Evolutionary conservation across 345 rosid genomes (phyloP).

Genomic region (Salix purpurea): DNA sequence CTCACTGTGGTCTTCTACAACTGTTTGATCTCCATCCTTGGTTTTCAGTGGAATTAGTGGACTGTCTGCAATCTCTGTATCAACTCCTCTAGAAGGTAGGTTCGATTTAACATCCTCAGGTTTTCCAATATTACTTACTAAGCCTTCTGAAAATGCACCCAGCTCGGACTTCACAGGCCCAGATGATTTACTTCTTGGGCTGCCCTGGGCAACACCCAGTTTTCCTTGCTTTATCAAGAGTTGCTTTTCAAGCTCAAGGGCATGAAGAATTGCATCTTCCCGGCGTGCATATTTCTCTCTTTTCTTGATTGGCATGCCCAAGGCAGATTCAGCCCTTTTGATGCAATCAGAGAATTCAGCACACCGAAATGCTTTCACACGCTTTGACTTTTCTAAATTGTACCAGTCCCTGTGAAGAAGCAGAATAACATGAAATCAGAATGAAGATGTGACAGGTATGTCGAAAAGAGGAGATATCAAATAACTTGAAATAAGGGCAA

Average conservation of each 20-base stretch:
- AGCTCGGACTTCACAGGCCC: conserved; percentile 38
- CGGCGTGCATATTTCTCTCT: conserved; percentile 99
- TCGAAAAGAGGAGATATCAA: background rate
- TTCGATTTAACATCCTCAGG: conserved; percentile 29
- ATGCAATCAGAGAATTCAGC: conserved; percentile 97
- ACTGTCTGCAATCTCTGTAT: conserved; percentile 27
- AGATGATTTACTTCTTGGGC: conserved; percentile 33
- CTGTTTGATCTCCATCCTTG: conserved; percentile 26
- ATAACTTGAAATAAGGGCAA: background rate
- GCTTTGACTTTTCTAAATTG: conserved; percentile 95
- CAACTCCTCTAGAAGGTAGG: conserved; percentile 28
- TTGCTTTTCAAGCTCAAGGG: conserved; percentile 92
- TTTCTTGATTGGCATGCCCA: conserved; percentile 72
- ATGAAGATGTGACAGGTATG: background rate
- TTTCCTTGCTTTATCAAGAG: conserved; percentile 54
- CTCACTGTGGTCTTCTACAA: conserved; percentile 41
- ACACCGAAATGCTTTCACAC: conserved; percentile 94
- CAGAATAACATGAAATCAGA: conserved; percentile 4
- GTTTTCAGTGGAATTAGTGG: conserved; percentile 21
- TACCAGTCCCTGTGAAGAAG: conserved; percentile 84
- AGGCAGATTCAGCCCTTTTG: conserved; percentile 78
- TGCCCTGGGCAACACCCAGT: conserved; percentile 25
- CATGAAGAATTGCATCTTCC: conserved; percentile 98
- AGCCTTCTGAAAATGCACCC: conserved; percentile 33
- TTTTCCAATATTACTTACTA: conserved; percentile 38